Evolutionary conservation across 352 stramenopile genomes (phyloP), one percentile per base, ranked within the genome.

Genomic region (Phytophthora europaea): DNA sequence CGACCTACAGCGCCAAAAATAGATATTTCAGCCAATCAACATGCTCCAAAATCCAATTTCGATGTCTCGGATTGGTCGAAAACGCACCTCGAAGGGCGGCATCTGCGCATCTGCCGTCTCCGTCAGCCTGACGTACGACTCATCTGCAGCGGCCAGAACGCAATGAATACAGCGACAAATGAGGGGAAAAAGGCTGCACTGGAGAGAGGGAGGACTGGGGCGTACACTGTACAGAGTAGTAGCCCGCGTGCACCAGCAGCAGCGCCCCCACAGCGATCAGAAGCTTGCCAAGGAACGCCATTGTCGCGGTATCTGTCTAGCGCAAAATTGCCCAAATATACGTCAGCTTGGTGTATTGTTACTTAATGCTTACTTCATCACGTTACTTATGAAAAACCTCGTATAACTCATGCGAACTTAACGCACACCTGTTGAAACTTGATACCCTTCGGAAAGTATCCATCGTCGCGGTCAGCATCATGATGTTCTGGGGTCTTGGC

Each of bases 201-300:
- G 31, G 16, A 58, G 28, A 51, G 28, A 61, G 3, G 2, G 64
- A 48, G 65, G 23, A 38, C 13, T 62, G 36, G 8, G 52, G 68
- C 82, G 58, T 83, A 95, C 88, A 95, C 64, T 94, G 79, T 64
- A 95, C 77, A 13, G 88, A 91, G 78, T 94, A 95, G 76, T 95
- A 95, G 59, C 86, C 86, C 1, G 86, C 86, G 72, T 95, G 88
- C 50, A 94, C 65, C 52, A 95, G 79, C 67, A 94, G 73, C 34
- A 91, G 68, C 65, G 83, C 76, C 73, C 85, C 88, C 52, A 93
- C 34, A 31, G 81, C 78, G 71, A 95, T 87, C 36, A 95, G 60
- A 61, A 94, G 59, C 75, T 93, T 93, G 60, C 88, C 86, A 50
- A 94, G 73, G 63, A 87, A 72, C 71, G 60, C 72, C 84, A 90